Percentiles rank a stretch among this genome's conserved stretches.
These are phyloP conservation scores for Hemerocallis citrina DNA, from an alignment of 106 monocot species.

Conservation along the genomic window DNA sequence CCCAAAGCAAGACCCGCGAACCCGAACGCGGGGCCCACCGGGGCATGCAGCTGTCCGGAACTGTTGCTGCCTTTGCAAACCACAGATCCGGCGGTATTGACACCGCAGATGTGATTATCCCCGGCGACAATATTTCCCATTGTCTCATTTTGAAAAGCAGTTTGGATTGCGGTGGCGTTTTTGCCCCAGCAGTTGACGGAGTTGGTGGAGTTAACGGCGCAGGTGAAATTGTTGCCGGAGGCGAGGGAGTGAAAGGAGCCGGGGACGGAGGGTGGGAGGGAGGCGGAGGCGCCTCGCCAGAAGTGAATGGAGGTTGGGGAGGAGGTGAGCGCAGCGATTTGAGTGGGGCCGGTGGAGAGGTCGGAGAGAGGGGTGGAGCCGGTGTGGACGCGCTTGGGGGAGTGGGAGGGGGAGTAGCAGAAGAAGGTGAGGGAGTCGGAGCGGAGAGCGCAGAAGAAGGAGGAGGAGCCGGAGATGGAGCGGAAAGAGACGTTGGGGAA, in stretches of 20 bases:
- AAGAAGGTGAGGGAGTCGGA: constrained; percentile 25
- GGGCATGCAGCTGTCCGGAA: constrained; percentile 26
- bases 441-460: constrained; percentile 37
- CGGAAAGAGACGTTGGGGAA: constrained; percentile 26
- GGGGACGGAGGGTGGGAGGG: constrained; percentile 15
- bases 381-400: constrained; percentile 56
- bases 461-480: constrained; percentile 35
- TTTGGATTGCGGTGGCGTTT: constrained; percentile 12
- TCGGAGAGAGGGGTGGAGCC: constrained; percentile 18
- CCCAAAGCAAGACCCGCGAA: constrained; percentile 54
- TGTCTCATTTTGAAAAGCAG: constrained; percentile 21
- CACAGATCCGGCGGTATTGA: constrained; percentile 22
- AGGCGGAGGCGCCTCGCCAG: constrained; percentile 33
- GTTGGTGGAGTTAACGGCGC: constrained; percentile 32
- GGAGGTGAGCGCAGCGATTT: constrained; percentile 37
- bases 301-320: constrained; percentile 21
- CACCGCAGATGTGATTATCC: constrained; percentile 54
- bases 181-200: constrained; percentile 59
- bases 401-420: constrained; percentile 44
- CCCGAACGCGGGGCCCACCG: constrained; percentile 15
- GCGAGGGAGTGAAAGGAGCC: constrained; percentile 60
- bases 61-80: constrained; percentile 40
- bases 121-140: constrained; percentile 63
- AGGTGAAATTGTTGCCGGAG: constrained; percentile 64
- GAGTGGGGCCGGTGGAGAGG: constrained; percentile 58